phyloP scores from a whole-genome alignment of 768 basidiomycete genomes.

The Lentinula guzmanii region DNA sequence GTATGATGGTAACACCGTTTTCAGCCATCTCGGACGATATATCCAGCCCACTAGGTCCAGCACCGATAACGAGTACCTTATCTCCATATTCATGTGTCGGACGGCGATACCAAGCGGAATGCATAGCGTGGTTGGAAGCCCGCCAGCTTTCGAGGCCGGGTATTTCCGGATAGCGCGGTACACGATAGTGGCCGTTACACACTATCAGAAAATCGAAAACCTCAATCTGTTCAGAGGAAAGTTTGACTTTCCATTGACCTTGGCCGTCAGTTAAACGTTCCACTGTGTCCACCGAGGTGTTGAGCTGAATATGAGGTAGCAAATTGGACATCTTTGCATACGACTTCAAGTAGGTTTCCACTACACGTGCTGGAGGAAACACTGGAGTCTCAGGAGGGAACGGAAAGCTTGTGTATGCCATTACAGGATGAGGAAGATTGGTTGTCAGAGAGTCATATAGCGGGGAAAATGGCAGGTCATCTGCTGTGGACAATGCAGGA shows the following conservation, averaged over 20 bases:
- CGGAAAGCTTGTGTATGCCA: conserved; percentile 57
- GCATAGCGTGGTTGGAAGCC: conserved; percentile 41
- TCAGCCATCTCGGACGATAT: conserved; percentile 53
- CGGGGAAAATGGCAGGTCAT: conserved; percentile 56
- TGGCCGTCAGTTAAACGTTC: conserved; percentile 24
- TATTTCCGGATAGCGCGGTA: conserved; percentile 55
- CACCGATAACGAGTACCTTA: conserved; percentile 42
- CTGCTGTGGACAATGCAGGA: conserved; percentile 39
- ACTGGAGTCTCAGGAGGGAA: conserved; percentile 72
- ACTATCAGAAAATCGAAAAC: conserved; percentile 64
- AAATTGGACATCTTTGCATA: conserved; percentile 64
- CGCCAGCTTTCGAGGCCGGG: conserved; percentile 62
- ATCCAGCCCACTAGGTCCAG: conserved; percentile 66
- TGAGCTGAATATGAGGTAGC: conserved; percentile 53
- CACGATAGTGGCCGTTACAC: conserved; percentile 70
- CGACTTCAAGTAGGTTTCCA: conserved; percentile 62
- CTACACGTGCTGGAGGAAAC: conserved; percentile 55
- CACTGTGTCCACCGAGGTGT: conserved; percentile 46
- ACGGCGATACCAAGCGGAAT: conserved; percentile 61
- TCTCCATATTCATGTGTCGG: conserved; percentile 39
- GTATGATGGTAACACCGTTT: conserved; percentile 41
- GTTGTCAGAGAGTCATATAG: conserved; percentile 80
- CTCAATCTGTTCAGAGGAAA: conserved; percentile 28
- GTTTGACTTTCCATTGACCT: conserved; percentile 41
- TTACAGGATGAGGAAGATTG: conserved; percentile 73